Evolutionary conservation across 352 stramenopile species (phyloP), one percentile per base, ranked within the genome.

Genomic region (Halophytophthora polymorphica): DNA sequence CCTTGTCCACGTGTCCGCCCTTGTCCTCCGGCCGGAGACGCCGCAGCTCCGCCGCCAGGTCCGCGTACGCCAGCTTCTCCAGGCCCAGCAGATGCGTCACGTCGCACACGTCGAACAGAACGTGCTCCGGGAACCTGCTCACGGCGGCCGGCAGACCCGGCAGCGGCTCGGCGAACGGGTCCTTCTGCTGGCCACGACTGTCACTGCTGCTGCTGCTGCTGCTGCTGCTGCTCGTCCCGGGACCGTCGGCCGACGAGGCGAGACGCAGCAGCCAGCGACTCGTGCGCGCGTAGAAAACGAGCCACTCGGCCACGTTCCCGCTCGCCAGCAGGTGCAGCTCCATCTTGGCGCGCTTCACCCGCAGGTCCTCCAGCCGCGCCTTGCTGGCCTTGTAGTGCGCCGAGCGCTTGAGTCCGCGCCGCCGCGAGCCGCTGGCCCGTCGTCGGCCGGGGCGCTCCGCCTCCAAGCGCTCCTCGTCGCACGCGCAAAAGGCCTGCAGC

Each of bases 71-170:
- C 23, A 71, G 11, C 33, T 50, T 58, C 19, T 89, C 73, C 7
- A 87, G 56, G 6, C 68, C 72, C 31, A 89, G 61, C 17, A 87
- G 50, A 42, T 77, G 72, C 5, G 84, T 62, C 21, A 79, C 70
- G 22, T 86, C 67, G 39, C 78, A 90, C 28, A 90, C 15, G 47
- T 90, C 78, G n/a, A 85, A 74, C 48, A 90, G 85, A 36, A 88
- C 87, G 53, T 88, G 76, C 33, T 90, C 73, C 1, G 78, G 78
- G 41, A 90, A 87, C 6, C 48, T 54, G 21, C 68, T 71, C 44
- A 89, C 84, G 12, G 64, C 56, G 17, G 56, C 50, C 18, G 72
- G 74, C 13, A 81, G 75, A 5, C 78, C 58, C 6, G 69, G 71
- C 18, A 87, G 39, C 1, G 82, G 56, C 6, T 67, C 64, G 14